Conservation (phyloP, 2,329 filamentous ascomycete genomes). For the Gnomoniopsis smithogilvyi region DNA sequence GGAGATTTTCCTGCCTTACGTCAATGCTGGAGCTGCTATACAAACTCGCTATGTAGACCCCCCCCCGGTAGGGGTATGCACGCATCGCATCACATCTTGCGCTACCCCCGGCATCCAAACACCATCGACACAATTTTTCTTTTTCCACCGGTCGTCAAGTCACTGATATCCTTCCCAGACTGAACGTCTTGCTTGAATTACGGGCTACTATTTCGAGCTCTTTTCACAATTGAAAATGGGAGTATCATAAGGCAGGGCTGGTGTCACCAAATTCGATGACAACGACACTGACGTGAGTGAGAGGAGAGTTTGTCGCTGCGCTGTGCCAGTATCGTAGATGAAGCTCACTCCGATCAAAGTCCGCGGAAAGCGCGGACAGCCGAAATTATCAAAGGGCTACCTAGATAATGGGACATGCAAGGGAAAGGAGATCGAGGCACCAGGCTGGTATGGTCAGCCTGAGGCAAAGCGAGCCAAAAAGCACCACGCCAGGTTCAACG, state of each 20-base stretch:
- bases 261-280: background rate
- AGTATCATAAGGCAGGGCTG: too few species aligned
- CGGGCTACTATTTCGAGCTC: too few species aligned
- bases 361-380: slow-evolving; percentile 41
- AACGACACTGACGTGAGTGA: background rate
- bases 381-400: slow-evolving; percentile 13
- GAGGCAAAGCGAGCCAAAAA: slow-evolving; percentile 15
- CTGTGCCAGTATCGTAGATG: slow-evolving; percentile 28
- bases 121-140: too few species aligned
- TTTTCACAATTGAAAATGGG: too few species aligned
- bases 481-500: slow-evolving; percentile 1
- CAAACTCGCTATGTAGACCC: background rate
- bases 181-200: too few species aligned
- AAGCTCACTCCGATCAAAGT: slow-evolving; percentile 47
- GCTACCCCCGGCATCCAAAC: too few species aligned
- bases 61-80: background rate
- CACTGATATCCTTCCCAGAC: too few species aligned
- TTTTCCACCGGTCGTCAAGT: too few species aligned
- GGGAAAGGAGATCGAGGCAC: too few species aligned
- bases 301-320: background rate
- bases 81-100: background rate
- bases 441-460: background rate
- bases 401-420: slow-evolving; percentile 16
- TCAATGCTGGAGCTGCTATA: slow-evolving; percentile 39
- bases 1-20: slow-evolving; percentile 4